These are phyloP conservation scores for Magnaporthiopsis rhizophila DNA, from an alignment of 2,329 filamentous ascomycete genomes.

Conservation along the genomic window DNA sequence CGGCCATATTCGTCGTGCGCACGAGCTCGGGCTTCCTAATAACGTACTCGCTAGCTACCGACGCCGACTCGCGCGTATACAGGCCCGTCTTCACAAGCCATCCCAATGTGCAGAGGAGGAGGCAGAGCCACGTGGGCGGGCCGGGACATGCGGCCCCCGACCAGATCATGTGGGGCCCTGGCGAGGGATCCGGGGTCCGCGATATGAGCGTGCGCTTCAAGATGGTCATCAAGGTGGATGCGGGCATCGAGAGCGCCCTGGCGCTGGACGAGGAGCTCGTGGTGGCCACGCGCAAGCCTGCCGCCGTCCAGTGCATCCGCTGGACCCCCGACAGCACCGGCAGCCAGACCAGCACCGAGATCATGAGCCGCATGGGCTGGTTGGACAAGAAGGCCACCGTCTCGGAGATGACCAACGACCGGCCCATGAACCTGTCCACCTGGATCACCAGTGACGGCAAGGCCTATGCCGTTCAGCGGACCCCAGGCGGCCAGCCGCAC, in stretches of 20 bases:
- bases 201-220: slow-evolving; percentile 89
- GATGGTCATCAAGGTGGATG: slow-evolving; percentile 97
- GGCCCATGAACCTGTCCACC: slow-evolving; percentile 90
- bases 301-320: slow-evolving; percentile 92
- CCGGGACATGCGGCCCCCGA: slow-evolving; percentile 47
- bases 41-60: slow-evolving; percentile 85
- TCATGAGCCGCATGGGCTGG: slow-evolving; percentile 82
- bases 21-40: slow-evolving; percentile 82
- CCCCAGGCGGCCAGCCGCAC: slow-evolving; percentile 31
- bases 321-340: slow-evolving; percentile 82
- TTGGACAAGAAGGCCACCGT: slow-evolving; percentile 70
- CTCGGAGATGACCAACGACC: slow-evolving; percentile 82
- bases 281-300: slow-evolving; percentile 83
- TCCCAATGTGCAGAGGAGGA: slow-evolving; percentile 53
- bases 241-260: slow-evolving; percentile 79
- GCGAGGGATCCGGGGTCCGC: slow-evolving; percentile 72
- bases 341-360: slow-evolving; percentile 82
- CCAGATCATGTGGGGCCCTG: slow-evolving; percentile 63
- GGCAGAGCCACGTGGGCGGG: slow-evolving; percentile 53
- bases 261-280: slow-evolving; percentile 89
- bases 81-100: slow-evolving; percentile 69
- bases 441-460: slow-evolving; percentile 87
- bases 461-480: slow-evolving; percentile 83
- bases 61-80: slow-evolving; percentile 76
- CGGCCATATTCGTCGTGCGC: slow-evolving; percentile 83